Percentiles rank a stretch among this genome's conserved stretches.
Evolutionary conservation across 179 eudicot species (phyloP).

Genomic region (Silene noctiflora): DNA sequence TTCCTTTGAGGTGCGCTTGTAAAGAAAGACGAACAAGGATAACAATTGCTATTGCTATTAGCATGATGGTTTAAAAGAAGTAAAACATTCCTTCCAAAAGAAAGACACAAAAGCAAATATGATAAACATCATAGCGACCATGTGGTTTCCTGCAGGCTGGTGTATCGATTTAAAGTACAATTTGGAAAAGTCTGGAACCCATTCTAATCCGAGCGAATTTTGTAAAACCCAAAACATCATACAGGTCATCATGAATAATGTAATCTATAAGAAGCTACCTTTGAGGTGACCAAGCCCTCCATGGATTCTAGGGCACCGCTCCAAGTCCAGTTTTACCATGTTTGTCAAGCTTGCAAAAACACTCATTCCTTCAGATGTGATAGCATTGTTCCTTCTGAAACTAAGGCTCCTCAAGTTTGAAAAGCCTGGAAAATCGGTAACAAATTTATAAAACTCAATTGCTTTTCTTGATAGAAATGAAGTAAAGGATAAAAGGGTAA

Average conservation of each 20-base stretch:
- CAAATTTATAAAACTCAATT: not conserved
- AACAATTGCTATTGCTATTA: not conserved
- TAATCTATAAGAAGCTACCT: slow-evolving; percentile 38
- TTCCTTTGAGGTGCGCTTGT: not conserved
- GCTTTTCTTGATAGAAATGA: not conserved
- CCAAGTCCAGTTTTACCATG: slow-evolving; percentile 65
- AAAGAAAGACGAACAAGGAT: not conserved
- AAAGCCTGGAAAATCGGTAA: slow-evolving; percentile 44
- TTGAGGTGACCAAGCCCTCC: slow-evolving; percentile 72
- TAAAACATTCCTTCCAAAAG: no score
- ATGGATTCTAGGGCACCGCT: slow-evolving; percentile 68
- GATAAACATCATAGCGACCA: no score
- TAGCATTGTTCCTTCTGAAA: slow-evolving; percentile 49
- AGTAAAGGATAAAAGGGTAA: not conserved
- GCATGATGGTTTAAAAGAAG: not conserved
- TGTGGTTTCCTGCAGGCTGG: not conserved
- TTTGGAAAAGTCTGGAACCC: not conserved
- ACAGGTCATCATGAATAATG: not conserved
- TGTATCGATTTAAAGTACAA: not conserved
- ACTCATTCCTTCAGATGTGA: slow-evolving; percentile 64
- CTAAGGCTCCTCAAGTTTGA: slow-evolving; percentile 58
- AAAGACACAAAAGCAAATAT: no score
- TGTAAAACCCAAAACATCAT: not conserved
- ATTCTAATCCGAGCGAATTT: not conserved
- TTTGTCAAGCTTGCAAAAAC: slow-evolving; percentile 49